Evolutionary conservation across 805 yeast species (phyloP).

Genomic region (Suhomyces emberorum): DNA sequence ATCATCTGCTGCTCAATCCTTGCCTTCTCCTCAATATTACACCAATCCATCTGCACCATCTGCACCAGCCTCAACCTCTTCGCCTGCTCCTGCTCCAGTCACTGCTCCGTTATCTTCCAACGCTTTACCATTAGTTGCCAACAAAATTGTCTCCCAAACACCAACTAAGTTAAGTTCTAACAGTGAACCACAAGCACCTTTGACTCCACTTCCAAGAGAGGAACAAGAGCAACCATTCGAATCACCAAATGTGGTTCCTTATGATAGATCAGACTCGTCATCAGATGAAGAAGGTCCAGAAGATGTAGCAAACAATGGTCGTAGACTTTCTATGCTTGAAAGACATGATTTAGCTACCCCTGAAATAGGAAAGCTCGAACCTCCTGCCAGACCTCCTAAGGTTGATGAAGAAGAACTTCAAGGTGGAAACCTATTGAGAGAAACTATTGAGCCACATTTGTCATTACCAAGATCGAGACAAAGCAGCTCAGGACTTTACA

Average conservation of each 20-base stretch:
- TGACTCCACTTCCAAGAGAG: background rate
- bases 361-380: background rate
- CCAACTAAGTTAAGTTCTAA: background rate
- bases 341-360: conserved; percentile 27
- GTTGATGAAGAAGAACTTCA: background rate
- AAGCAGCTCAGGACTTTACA: conserved; percentile 21
- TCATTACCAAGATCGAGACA: conserved; percentile 15
- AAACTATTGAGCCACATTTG: conserved; percentile 7
- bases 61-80: background rate
- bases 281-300: conserved; percentile 29
- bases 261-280: conserved; percentile 23
- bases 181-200: background rate
- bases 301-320: conserved; percentile 13
- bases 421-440: background rate
- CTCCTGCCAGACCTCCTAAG: background rate
- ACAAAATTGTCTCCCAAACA: background rate
- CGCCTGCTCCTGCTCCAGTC: background rate
- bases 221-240: conserved; percentile 9
- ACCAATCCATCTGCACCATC: conserved; percentile 7
- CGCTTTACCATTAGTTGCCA: background rate
- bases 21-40: conserved; percentile 8
- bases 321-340: conserved; percentile 31
- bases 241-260: conserved; percentile 37
- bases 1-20: background rate
- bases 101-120: background rate